Evolutionary conservation across 1,139 yeast genomes (phyloP).

Genomic region (Scheffersomyces insectosa): DNA sequence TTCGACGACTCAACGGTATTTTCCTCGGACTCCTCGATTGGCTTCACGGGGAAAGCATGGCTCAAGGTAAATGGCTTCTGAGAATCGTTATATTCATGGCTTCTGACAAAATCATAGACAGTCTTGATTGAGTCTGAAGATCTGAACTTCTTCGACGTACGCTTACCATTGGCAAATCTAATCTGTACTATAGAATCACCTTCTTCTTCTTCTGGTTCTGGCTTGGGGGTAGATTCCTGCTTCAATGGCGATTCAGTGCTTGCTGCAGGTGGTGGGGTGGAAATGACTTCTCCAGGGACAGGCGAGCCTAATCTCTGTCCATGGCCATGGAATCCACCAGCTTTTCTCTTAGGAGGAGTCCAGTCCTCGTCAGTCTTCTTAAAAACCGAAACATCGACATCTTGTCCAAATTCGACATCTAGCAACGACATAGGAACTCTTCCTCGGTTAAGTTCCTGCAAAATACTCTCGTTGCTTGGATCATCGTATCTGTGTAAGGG

Average conservation of each 20-base stretch:
- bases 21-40: conserved; percentile 55
- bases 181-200: conserved; percentile 84
- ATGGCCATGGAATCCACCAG: conserved; percentile 74
- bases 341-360: conserved; percentile 64
- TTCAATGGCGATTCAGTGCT: conserved; percentile 15
- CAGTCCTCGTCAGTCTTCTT: conserved; percentile 82
- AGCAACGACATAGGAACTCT: conserved; percentile 88
- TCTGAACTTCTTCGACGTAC: conserved; percentile 64
- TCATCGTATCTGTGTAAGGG: conserved; percentile 85
- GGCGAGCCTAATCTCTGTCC: conserved; percentile 95
- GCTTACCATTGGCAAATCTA: conserved; percentile 80
- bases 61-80: conserved; percentile 64
- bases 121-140: conserved; percentile 65
- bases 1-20: conserved; percentile 72
- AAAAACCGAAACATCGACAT: conserved; percentile 90
- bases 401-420: conserved; percentile 86
- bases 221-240: conserved; percentile 15
- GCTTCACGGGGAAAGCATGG: conserved; percentile 82
- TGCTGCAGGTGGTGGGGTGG: conserved; percentile 17
- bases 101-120: conserved; percentile 68
- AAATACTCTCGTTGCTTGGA: conserved; percentile 74
- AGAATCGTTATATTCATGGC: conserved; percentile 41
- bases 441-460: conserved; percentile 83
- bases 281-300: conserved; percentile 63
- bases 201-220: conserved; percentile 31